Percentiles rank a stretch among this genome's conserved stretches.
Conservation (phyloP, 1,139 yeast genomes). For the Spathaspora sp. region DNA sequence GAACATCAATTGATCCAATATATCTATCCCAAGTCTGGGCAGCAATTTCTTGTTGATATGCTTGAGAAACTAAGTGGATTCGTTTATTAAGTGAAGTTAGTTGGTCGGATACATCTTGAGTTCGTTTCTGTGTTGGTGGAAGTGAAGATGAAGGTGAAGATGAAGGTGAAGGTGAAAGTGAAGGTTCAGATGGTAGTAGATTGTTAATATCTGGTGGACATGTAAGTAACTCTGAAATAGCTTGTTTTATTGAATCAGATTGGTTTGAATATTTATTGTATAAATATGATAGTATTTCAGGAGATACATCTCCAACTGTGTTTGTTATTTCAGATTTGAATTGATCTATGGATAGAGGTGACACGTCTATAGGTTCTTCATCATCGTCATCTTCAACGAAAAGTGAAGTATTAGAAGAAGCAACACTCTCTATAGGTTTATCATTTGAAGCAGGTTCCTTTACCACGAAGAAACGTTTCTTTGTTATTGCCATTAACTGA, state of each 20-base stretch:
- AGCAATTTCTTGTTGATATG: slow-evolving; percentile 13
- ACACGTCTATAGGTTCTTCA: slow-evolving; percentile 1
- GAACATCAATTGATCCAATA: slow-evolving; percentile 71
- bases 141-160: not conserved
- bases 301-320: slow-evolving; percentile 23
- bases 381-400: slow-evolving; percentile 20
- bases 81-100: slow-evolving; percentile 16
- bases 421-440: not conserved
- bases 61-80: slow-evolving; percentile 15
- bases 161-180: not conserved
- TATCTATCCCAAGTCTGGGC: slow-evolving; percentile 30
- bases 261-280: slow-evolving; percentile 22
- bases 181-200: slow-evolving; percentile 1
- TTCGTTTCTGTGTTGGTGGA: slow-evolving; percentile 10
- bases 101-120: slow-evolving; percentile 10
- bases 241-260: slow-evolving; percentile 25
- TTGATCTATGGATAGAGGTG: slow-evolving; percentile 11
- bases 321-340: slow-evolving; percentile 21
- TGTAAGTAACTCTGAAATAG: slow-evolving; percentile 30
- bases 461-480: slow-evolving; percentile 13
- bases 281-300: slow-evolving; percentile 17
- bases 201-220: slow-evolving; percentile 14
- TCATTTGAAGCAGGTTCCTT: slow-evolving; percentile 3
- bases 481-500: slow-evolving; percentile 9
- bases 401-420: slow-evolving; percentile 11